Percentiles rank a stretch among this genome's conserved stretches.
Evolutionary conservation across 2,329 filamentous ascomycete species (phyloP).

Genomic region (Trematosphaeria pertusa): DNA sequence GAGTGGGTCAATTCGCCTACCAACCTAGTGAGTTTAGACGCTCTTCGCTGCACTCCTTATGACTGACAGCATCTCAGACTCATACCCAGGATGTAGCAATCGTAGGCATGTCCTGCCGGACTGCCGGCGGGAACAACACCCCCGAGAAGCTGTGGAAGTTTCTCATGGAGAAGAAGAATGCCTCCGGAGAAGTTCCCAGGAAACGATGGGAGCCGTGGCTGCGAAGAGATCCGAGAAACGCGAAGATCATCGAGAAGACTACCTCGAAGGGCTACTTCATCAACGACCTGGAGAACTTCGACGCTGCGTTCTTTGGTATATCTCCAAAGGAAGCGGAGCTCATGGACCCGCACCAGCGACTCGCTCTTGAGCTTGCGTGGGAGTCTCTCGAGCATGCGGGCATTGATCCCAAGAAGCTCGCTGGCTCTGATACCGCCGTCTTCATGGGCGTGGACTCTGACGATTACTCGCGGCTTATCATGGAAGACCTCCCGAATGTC

Average conservation of each 20-base stretch:
- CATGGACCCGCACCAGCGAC: constrained; percentile 37
- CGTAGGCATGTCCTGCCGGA: constrained; percentile 20
- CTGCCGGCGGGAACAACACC: constrained; percentile 14
- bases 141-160: constrained; percentile 21
- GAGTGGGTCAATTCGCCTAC: neutral
- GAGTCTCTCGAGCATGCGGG: constrained; percentile 50
- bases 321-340: constrained; percentile 27
- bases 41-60: no score
- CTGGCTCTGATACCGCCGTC: constrained; percentile 11
- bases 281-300: constrained; percentile 41
- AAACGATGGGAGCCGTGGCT: constrained; percentile 14
- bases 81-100: constrained; percentile 11
- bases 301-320: constrained; percentile 41
- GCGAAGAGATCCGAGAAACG: constrained; percentile 7
- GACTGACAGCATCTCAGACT: neutral
- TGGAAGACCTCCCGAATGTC: neutral
- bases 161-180: constrained; percentile 19
- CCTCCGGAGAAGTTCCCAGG: constrained; percentile 9
- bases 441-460: constrained; percentile 12
- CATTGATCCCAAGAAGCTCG: constrained; percentile 23
- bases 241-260: constrained; percentile 8
- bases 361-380: constrained; percentile 33
- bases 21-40: neutral
- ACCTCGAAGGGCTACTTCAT: constrained; percentile 22
- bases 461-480: constrained; percentile 5